Evolutionary conservation across 2,329 filamentous ascomycete species (phyloP), one percentile per base, ranked within the genome.

Genomic region (Aspergillus flavus): DNA sequence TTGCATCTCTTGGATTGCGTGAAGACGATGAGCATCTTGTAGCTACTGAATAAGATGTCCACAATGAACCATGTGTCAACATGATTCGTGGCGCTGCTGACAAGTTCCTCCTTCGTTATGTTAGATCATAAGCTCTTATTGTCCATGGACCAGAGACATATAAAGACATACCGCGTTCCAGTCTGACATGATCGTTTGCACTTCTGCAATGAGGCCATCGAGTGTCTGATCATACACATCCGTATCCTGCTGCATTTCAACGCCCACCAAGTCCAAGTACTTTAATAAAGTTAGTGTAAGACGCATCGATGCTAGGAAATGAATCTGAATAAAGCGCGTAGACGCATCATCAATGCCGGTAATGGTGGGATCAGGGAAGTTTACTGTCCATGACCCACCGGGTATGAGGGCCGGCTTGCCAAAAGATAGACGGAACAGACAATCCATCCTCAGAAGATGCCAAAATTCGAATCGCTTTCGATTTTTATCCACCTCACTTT

Each of bases 401-500:
- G 63, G 12, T 10, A 69, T 69, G 5, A 68, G 54, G 6, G 61
- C 56, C 5, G 64, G 66, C 39, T 66, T 68, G 4, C 66, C 66
- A 19, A 69, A 68, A 0, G 62, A 67, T 14, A 67, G 28, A 1
- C 68, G 65, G 19, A 69, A 69, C 7, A 68, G 52, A 57, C 63
- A 68, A 46, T 69, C 68, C 7, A 50, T 62, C 0, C 66, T 66
- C 10, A 69, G 46, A 3, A 69, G 52, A 26, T 69, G 66, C 68
- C 68, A 69, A 50, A 69, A 69, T 36, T 69, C 68, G 55, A 69
- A 68, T 14, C 68, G 65, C 41, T 66, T 65, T 16, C 65, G 63
- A 56, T 69, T 69, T 12, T 58, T 58, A 1, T 67, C 64, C 4
- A 64, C 41, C 36, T 63, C 60, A 2, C 23, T 56, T 41, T 61